Percentiles rank a stretch among this genome's conserved stretches.
Conservation (phyloP, 176 grass and related monocot species). For the Stipa capillata region DNA sequence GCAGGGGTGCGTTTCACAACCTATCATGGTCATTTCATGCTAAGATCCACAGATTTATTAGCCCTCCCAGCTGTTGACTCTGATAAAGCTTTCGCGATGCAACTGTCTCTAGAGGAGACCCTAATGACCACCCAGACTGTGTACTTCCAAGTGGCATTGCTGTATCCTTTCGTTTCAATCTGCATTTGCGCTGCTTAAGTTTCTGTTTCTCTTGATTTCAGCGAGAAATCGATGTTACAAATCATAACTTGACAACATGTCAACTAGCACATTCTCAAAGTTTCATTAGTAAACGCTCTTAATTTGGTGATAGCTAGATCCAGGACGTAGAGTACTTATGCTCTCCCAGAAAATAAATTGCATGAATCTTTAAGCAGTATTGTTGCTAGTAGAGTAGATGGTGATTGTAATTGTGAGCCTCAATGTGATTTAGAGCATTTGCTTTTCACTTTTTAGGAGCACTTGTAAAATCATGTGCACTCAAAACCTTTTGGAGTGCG, state of each 20-base stretch:
- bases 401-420: background rate
- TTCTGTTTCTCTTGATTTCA: background rate
- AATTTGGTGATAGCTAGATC: background rate
- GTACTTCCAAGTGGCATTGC: conserved; percentile 84
- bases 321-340: background rate
- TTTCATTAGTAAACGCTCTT: background rate
- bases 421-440: background rate
- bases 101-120: conserved; percentile 75
- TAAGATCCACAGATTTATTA: conserved; percentile 83
- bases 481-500: background rate
- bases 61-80: conserved; percentile 63
- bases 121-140: conserved; percentile 76
- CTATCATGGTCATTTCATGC: conserved; percentile 99
- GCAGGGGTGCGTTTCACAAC: conserved; percentile 83
- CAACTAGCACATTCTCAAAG: background rate
- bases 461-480: background rate
- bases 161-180: conserved; percentile 67
- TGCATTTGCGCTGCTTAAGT: background rate
- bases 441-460: background rate
- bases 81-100: conserved; percentile 93
- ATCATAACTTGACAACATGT: background rate
- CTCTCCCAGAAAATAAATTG: background rate
- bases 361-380: background rate
- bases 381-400: background rate
- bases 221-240: background rate